Evolutionary conservation across 768 basidiomycete species (phyloP).

Genomic region (Scleroderma bovista): DNA sequence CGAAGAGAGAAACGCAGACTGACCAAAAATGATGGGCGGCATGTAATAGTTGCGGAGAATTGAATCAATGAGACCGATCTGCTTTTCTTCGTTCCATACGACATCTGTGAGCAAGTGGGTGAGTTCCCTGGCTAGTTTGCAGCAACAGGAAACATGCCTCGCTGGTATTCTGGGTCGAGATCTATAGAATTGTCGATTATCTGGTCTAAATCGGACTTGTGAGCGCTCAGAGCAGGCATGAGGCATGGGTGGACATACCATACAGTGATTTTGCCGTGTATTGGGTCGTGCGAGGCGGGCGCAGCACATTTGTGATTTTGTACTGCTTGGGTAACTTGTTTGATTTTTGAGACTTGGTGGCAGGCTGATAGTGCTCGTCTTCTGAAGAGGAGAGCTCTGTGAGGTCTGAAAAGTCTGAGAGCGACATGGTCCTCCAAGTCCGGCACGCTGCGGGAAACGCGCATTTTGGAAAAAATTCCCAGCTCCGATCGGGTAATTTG

Average conservation of each 20-base stretch:
- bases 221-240: not conserved
- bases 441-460: not conserved
- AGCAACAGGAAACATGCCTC: conserved; percentile 35
- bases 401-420: conserved; percentile 41
- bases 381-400: conserved; percentile 42
- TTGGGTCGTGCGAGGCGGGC: conserved; percentile 33
- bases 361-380: conserved; percentile 27
- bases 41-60: conserved; percentile 59
- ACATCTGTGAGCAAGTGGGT: conserved; percentile 36
- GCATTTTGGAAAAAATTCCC: not conserved
- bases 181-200: conserved; percentile 43
- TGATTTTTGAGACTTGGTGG: conserved; percentile 14
- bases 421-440: conserved; percentile 24
- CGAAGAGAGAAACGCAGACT: conserved; percentile 5
- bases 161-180: conserved; percentile 62
- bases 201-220: conserved; percentile 34
- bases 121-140: not conserved
- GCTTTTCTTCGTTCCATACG: conserved; percentile 61
- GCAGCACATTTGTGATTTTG: conserved; percentile 28
- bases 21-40: conserved; percentile 64
- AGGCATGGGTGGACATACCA: conserved; percentile 26
- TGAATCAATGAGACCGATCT: conserved; percentile 59
- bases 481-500: no score
- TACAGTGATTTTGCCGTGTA: conserved; percentile 42
- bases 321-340: conserved; percentile 27